These are phyloP conservation scores for Daldinia bambusicola DNA, from an alignment of 495 filamentous ascomycete genomes.

Conservation along the genomic window DNA sequence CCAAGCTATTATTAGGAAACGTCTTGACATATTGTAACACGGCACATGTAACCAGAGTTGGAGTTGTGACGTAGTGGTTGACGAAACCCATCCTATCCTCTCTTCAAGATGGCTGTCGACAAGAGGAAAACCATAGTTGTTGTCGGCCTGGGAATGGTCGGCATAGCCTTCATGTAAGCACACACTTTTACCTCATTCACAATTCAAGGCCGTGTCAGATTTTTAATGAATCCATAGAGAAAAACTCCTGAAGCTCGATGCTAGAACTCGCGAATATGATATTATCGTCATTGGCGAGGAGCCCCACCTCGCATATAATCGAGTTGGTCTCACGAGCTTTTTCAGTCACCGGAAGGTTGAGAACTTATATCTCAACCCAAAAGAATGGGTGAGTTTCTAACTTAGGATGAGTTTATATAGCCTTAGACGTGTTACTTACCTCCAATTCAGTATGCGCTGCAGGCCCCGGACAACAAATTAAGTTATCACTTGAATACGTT, in stretches of 20 bases:
- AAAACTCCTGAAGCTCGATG: slow-evolving; percentile 89
- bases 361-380: slow-evolving; percentile 88
- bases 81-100: background rate
- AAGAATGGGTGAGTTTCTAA: slow-evolving; percentile 77
- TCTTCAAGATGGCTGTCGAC: slow-evolving; percentile 47
- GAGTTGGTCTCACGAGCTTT: slow-evolving; percentile 93
- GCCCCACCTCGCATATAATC: slow-evolving; percentile 91
- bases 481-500: slow-evolving; percentile 86
- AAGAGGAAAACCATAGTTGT: slow-evolving; percentile 79
- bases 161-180: slow-evolving; percentile 88
- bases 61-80: slow-evolving; percentile 29
- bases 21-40: slow-evolving; percentile 10
- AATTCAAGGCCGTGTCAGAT: slow-evolving; percentile 72
- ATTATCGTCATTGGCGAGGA: slow-evolving; percentile 94
- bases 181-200: background rate
- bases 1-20: background rate
- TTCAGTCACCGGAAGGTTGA: slow-evolving; percentile 92
- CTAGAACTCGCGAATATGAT: slow-evolving; percentile 78
- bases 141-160: slow-evolving; percentile 95
- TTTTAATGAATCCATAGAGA: slow-evolving; percentile 64
- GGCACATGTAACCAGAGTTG: slow-evolving; percentile 14
- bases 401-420: too few relatives aligned
- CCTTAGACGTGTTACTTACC: slow-evolving; percentile 9
- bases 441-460: slow-evolving; percentile 30
- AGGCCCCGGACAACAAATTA: slow-evolving; percentile 70